Evolutionary conservation across 75 land plant species (phyloP).

Genomic region (Cryptomeria japonica): DNA sequence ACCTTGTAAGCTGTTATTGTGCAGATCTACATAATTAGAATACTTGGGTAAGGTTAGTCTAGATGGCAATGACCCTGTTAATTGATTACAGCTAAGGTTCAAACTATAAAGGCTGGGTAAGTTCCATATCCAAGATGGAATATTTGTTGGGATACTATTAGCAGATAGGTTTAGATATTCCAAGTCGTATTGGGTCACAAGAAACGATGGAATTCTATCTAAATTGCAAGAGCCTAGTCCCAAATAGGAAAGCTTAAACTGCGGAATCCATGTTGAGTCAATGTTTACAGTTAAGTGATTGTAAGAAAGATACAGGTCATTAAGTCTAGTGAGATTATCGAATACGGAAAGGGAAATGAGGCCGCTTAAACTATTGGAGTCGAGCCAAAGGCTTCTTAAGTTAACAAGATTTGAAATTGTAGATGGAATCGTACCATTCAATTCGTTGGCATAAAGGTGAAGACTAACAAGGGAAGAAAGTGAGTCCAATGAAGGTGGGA

Average conservation of each 20-base stretch:
- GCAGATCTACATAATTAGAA: not conserved
- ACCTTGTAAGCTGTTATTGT: not conserved
- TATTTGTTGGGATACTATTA: slow-evolving; percentile 15
- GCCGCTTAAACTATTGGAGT: not conserved
- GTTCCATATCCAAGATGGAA: not conserved
- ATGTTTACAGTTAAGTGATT: slow-evolving; percentile 6
- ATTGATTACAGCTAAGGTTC: not conserved
- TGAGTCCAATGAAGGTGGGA: not conserved
- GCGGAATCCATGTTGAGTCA: slow-evolving; percentile 13
- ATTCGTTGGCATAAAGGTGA: not conserved
- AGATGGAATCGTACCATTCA: not conserved
- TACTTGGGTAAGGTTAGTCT: too few species aligned
- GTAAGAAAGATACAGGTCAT: slow-evolving; percentile 12
- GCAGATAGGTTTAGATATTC: not conserved
- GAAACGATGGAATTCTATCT: slow-evolving; percentile 17
- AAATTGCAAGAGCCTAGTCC: not conserved
- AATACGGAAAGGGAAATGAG: not conserved
- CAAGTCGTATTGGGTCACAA: slow-evolving; percentile 9
- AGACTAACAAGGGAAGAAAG: not conserved
- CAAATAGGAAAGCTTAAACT: not conserved
- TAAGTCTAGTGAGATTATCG: not conserved
- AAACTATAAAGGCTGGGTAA: not conserved
- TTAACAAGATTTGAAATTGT: not conserved
- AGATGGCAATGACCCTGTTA: slow-evolving; percentile 1
- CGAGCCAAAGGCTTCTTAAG: not conserved